Percentiles rank a stretch among this genome's conserved stretches.
Evolutionary conservation across 495 filamentous ascomycete species (phyloP).

Genomic region (Friedmanniomyces endolithicus): DNA sequence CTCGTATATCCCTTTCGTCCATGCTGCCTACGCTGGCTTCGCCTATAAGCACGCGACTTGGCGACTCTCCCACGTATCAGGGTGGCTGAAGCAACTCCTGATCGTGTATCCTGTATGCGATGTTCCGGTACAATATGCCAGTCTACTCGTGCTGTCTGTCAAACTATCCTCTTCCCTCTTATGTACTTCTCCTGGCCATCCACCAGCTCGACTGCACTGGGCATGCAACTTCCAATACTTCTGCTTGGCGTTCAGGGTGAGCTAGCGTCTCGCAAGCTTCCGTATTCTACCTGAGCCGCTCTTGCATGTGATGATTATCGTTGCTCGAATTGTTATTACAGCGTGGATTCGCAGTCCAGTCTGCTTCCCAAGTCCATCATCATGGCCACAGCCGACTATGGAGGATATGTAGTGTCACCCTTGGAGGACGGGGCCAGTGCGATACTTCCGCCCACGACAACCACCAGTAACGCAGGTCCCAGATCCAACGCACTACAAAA

Average conservation of each 20-base stretch:
- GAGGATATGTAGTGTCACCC: background rate
- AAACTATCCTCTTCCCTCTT: no score
- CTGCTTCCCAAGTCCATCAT: no score
- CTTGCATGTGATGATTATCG: no score
- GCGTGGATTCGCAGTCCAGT: background rate
- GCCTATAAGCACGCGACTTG: background rate
- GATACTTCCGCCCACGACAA: constrained; percentile 5
- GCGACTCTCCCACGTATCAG: background rate
- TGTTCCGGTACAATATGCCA: no score
- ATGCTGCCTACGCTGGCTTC: background rate
- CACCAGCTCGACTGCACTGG: no score
- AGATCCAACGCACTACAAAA: constrained; percentile 43
- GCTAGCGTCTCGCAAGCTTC: no score
- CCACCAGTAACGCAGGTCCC: background rate
- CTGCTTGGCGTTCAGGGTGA: no score
- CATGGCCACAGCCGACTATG: constrained; percentile 5
- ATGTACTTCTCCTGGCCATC: no score
- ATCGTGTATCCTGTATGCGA: background rate
- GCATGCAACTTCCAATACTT: no score
- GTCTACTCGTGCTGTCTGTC: no score
- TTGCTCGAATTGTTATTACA: background rate
- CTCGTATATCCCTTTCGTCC: background rate
- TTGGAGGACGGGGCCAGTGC: background rate
- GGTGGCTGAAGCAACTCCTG: background rate
- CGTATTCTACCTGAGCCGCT: no score